Evolutionary conservation across 495 filamentous ascomycete genomes (phyloP), one percentile per base, ranked within the genome.

Genomic region (Penicillium pulvis): DNA sequence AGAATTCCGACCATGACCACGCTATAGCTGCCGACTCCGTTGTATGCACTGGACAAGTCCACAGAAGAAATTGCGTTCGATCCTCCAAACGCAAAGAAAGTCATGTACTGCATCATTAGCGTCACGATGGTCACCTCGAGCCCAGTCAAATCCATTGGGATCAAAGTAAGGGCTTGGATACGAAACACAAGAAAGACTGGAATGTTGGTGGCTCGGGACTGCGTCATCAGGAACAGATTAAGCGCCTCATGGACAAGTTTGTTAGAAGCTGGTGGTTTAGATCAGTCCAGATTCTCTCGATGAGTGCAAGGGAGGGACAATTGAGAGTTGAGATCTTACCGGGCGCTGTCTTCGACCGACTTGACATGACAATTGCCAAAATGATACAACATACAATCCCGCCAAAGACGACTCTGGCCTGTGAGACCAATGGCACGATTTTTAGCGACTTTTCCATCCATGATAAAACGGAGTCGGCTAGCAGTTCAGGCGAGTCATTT

Each of bases 1-100:
- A 99, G 75, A 6, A 91, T 51, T 0, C 91, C 93, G 8, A 96
- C 91, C 35, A 83, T 71, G 1, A 81, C 43, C 56, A 87, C 77
- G 57, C 85, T 87, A 69, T 90, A 96, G 30, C 79, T 83, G 51
- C 75, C 79, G 19, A 96, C 77, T 24, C 91, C 91, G 62, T 96
- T 96, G 65, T 95, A 95, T 14, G 88, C 90, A 65, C 82, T 90
- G 0, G 87, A 90, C 11, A 96, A 78, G 60, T 95, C 91, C 51
- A 96, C 85, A 14, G 88, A 91, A 20, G 92, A 94, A 50, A 99
- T 93, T 20, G 93, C 88, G 67, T 99, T 99, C 23, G 90, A 88
- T 57, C 91, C 91, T 28, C 92, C 95, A 63, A 89, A 83, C n/a
- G 90, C 87, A 66, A 98, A 99, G 79, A 96, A 98, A 44, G 88